Evolutionary conservation across 371 early-diverging fungal species (phyloP).

Genomic region (Caulochytrium protostelioides): DNA sequence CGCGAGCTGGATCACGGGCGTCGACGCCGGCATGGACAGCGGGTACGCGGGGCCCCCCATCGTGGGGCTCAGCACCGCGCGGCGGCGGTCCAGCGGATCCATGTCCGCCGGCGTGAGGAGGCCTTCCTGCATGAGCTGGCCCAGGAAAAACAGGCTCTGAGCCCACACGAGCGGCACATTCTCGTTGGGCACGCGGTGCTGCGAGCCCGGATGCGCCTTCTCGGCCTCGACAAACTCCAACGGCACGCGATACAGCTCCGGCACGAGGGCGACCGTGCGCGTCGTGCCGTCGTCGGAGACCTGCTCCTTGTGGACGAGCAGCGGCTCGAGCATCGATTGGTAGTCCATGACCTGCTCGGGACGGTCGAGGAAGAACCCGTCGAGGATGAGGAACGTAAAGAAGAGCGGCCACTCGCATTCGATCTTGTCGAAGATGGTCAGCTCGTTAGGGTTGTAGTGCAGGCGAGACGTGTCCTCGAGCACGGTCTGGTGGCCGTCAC

Average conservation of each 20-base stretch:
- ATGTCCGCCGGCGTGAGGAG: slow-evolving; percentile 53
- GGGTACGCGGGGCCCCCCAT: too few relatives aligned
- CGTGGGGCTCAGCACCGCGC: too few relatives aligned
- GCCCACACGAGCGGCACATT: slow-evolving; percentile 82
- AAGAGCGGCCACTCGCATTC: slow-evolving; percentile 86
- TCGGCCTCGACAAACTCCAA: slow-evolving; percentile 48
- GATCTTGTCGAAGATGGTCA: slow-evolving; percentile 62
- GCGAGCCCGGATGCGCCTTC: slow-evolving; percentile 43
- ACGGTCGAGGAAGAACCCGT: slow-evolving; percentile 52
- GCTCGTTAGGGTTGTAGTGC: slow-evolving; percentile 64
- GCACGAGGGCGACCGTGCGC: slow-evolving; percentile 29
- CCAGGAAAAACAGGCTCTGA: slow-evolving; percentile 57
- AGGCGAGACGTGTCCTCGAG: slow-evolving; percentile 54
- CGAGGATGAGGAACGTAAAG: slow-evolving; percentile 68
- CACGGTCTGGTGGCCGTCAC: slow-evolving; percentile 73
- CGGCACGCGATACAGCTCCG: slow-evolving; percentile 69
- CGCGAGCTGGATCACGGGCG: slow-evolving; percentile 56
- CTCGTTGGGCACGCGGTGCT: slow-evolving; percentile 58
- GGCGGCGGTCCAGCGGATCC: slow-evolving; percentile 64
- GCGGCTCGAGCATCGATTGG: slow-evolving; percentile 35
- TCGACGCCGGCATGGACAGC: slow-evolving; percentile 1
- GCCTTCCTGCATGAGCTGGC: slow-evolving; percentile 52
- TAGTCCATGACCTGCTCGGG: slow-evolving; percentile 46
- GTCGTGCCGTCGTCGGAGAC: slow-evolving; percentile 10
- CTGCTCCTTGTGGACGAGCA: slow-evolving; percentile 42